Conservation (phyloP, 2,329 filamentous ascomycete genomes). For the Talaromyces amestolkiae region DNA sequence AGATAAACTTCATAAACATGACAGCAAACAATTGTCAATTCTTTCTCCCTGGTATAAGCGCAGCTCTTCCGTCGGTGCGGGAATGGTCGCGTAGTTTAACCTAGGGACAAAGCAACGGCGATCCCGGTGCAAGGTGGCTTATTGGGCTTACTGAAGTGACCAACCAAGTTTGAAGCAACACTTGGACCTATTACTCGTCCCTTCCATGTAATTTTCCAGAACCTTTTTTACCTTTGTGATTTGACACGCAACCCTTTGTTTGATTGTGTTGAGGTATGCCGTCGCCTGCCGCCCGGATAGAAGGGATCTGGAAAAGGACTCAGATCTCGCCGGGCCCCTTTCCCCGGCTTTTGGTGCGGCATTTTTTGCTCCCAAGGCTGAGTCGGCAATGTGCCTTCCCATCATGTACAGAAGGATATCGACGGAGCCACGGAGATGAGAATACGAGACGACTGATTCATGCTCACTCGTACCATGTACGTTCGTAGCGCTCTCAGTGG, state of each 20-base stretch:
- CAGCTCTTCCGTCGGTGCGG: neutral
- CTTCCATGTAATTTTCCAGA: neutral
- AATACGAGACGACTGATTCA: neutral
- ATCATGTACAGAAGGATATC: neutral
- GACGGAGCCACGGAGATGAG: neutral
- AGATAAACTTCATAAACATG: neutral
- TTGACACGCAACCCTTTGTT: neutral
- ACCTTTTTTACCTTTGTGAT: neutral
- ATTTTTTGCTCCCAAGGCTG: neutral
- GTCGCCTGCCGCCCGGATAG: neutral
- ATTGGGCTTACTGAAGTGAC: neutral
- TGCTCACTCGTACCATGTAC: neutral
- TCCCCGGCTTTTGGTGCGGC: neutral
- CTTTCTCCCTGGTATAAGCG: neutral
- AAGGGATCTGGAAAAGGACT: neutral
- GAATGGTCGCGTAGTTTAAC: neutral
- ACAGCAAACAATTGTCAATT: slow-evolving; percentile 11
- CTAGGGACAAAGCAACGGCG: neutral
- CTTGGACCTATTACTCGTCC: neutral
- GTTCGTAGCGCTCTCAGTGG: neutral
- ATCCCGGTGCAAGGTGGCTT: neutral
- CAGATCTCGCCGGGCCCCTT: neutral
- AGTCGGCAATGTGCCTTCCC: neutral
- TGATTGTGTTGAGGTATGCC: neutral
- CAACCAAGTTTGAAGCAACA: neutral